These are phyloP conservation scores for Sporothrix pallida DNA, from an alignment of 2,329 filamentous ascomycete species.

Conservation along the genomic window DNA sequence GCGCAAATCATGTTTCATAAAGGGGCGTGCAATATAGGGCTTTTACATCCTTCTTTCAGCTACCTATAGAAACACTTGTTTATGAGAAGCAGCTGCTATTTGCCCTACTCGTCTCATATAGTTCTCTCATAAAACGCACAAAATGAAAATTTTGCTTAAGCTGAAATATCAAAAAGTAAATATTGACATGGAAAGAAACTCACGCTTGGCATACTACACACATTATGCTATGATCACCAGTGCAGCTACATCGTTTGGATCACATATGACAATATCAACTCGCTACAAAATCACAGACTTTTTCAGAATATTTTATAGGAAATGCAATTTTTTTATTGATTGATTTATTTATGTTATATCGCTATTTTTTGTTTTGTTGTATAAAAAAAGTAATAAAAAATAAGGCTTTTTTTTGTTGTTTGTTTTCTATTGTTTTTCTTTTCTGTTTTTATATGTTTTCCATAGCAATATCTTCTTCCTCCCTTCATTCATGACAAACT, in stretches of 20 bases:
- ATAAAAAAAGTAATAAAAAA: not conserved
- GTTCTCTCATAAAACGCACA: not conserved
- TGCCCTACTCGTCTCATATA: conserved; percentile 12
- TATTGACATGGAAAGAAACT: not conserved
- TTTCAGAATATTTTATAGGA: no score
- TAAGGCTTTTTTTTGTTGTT: not conserved
- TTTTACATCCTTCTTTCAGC: not conserved
- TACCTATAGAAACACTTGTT: not conserved
- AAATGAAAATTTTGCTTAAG: not conserved
- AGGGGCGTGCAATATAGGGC: conserved; percentile 16
- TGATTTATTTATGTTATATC: not conserved
- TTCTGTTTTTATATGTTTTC: not conserved
- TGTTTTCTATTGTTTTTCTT: not conserved
- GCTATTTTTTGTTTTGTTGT: not conserved
- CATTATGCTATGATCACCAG: not conserved
- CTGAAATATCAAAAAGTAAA: not conserved
- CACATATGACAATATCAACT: not conserved
- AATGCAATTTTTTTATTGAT: not conserved
- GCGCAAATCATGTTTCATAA: conserved; percentile 23
- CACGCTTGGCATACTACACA: not conserved
- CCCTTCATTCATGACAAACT: conserved; percentile 19
- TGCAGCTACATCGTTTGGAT: not conserved
- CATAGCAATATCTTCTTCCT: not conserved
- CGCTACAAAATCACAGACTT: not conserved
- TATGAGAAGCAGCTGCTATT: not conserved